Conservation (phyloP, 768 basidiomycete species). For the Pisolithus tinctorius region DNA sequence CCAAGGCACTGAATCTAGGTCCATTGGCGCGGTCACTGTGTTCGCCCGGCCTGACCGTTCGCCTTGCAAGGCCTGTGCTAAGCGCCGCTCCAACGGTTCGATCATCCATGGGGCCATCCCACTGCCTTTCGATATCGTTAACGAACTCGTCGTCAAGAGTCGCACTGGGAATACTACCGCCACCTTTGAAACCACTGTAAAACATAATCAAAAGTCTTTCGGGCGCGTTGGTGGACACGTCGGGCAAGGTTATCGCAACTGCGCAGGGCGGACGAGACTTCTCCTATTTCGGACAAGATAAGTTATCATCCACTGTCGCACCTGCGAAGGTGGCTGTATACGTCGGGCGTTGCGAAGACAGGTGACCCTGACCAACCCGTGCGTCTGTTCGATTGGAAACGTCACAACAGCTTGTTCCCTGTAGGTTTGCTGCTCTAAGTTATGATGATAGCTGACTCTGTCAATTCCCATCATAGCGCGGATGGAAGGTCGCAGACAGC, state of each 20-base stretch:
- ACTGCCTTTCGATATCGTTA: conserved; percentile 14
- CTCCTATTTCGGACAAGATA: not conserved
- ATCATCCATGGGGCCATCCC: conserved; percentile 20
- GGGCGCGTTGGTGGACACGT: conserved; percentile 12
- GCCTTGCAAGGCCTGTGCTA: conserved; percentile 20
- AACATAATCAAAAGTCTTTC: conserved; percentile 11
- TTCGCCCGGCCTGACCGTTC: conserved; percentile 19
- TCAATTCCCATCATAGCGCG: too few relatives aligned
- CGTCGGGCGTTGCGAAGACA: conserved; percentile 14
- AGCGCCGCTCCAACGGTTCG: conserved; percentile 11
- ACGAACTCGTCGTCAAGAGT: conserved; percentile 14
- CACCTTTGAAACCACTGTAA: conserved; percentile 10
- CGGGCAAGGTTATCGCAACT: conserved; percentile 11
- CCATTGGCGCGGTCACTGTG: conserved; percentile 16
- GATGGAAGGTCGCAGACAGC: too few relatives aligned
- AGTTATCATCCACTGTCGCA: conserved; percentile 6
- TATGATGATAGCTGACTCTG: not conserved
- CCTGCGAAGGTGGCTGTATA: conserved; percentile 18
- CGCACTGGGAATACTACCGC: not conserved
- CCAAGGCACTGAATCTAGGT: not conserved
- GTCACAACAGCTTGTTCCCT: conserved; percentile 13
- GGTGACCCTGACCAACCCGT: conserved; percentile 11
- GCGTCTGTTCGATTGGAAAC: conserved; percentile 17
- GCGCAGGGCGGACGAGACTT: conserved; percentile 6
- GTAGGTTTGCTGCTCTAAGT: conserved; percentile 7